phyloP scores from a whole-genome alignment of 148 eudicot genomes.

The Drosera capensis region DNA sequence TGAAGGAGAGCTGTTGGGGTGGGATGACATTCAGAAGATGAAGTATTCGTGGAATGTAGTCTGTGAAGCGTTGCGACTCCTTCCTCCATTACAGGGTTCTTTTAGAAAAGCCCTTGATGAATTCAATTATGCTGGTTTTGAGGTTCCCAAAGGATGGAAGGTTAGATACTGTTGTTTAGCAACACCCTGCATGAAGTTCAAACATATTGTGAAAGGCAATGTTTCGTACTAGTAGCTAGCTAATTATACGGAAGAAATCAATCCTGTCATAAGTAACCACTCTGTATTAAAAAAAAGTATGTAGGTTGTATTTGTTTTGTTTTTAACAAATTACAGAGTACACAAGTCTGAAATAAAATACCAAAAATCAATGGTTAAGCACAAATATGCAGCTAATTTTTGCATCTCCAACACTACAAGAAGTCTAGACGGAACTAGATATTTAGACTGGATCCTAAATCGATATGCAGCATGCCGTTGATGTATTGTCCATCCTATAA shows the following conservation, averaged over 20 bases:
- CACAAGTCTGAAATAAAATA: background rate
- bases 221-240: too few relatives aligned
- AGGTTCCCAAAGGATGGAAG: slow-evolving; percentile 28
- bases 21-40: slow-evolving; percentile 23
- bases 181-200: background rate
- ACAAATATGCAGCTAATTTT: too few relatives aligned
- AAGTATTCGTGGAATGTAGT: slow-evolving; percentile 22
- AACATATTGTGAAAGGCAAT: too few relatives aligned
- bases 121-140: slow-evolving; percentile 16
- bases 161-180: slow-evolving; percentile 3
- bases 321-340: background rate
- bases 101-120: slow-evolving; percentile 15
- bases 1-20: slow-evolving; percentile 10
- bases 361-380: too few relatives aligned
- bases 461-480: too few relatives aligned
- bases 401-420: too few relatives aligned
- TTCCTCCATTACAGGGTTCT: slow-evolving; percentile 12
- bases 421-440: too few relatives aligned
- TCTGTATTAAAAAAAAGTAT: too few relatives aligned
- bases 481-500: too few relatives aligned
- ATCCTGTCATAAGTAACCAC: too few relatives aligned
- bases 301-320: background rate
- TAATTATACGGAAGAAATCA: too few relatives aligned
- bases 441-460: too few relatives aligned
- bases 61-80: slow-evolving; percentile 14